These are phyloP conservation scores for Mitragyna speciosa DNA, from an alignment of 257 asterid species.

Conservation along the genomic window DNA sequence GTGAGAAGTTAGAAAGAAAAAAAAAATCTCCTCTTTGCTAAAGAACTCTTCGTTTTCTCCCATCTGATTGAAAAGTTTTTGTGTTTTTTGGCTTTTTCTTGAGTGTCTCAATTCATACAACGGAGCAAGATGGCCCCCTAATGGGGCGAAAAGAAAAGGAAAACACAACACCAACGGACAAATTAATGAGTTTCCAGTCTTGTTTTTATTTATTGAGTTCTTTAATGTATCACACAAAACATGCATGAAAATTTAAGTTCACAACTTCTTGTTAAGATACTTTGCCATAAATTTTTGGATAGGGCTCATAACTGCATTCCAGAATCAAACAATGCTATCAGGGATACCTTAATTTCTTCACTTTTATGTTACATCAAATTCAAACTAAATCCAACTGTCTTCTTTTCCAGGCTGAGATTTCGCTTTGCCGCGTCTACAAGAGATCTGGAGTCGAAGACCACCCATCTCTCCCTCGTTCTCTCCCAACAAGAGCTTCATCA, in stretches of 20 bases:
- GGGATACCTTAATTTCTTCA: not conserved
- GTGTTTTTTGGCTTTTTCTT: slow-evolving; percentile 1
- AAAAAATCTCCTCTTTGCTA: not conserved
- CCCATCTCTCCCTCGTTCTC: slow-evolving; percentile 72
- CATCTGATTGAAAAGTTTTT: not conserved
- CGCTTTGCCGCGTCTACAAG: slow-evolving; percentile 90
- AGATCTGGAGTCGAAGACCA: slow-evolving; percentile 92
- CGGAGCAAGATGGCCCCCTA: slow-evolving; percentile 20
- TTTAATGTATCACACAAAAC: slow-evolving; percentile 16
- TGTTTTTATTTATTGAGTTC: slow-evolving; percentile 7
- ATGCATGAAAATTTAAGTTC: slow-evolving; percentile 11
- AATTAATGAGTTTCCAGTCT: slow-evolving; percentile 14
- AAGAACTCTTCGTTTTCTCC: not conserved
- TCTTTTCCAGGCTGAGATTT: slow-evolving; percentile 73
- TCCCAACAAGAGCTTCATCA: slow-evolving; percentile 43
- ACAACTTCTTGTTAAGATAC: not conserved
- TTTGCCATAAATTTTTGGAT: slow-evolving; percentile 2
- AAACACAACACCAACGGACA: slow-evolving; percentile 19
- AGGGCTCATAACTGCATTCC: slow-evolving; percentile 4
- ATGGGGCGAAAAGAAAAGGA: not conserved
- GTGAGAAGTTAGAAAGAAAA: not conserved
- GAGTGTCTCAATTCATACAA: not conserved
- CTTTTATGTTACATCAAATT: not conserved
- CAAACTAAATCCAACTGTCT: not conserved
- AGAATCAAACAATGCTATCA: not conserved